Evolutionary conservation across 1,284 basidiomycete genomes (phyloP), one percentile per base, ranked within the genome.

Genomic region (Sanghuangporus baumii): DNA sequence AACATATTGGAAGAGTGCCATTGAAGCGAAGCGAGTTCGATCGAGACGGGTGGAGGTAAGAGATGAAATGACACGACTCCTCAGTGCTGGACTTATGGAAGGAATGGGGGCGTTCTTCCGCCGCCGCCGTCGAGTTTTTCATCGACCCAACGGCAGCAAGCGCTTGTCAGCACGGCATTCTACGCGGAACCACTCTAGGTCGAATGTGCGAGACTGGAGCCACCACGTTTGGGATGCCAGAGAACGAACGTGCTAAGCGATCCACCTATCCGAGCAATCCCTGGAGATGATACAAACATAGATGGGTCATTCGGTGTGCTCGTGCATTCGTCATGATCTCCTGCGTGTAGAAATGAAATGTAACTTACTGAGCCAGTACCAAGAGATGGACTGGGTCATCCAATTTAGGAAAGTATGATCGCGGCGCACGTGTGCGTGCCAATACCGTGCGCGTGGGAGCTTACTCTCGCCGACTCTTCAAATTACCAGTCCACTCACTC

Each of bases 151-250:
- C 43, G 43, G 43, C 43, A 46, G 4, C 40, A 16, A 7, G 16
- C 43, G 16, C 43, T 46, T 46, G 43, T n/a, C 43, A 46, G 43
- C 43, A 46, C 43, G 43, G 12, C 43, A 46, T 16, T n/a, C 48
- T 8, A 11, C 18, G 50, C 8, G 50, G 20, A 51, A 23, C 1
- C 6, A 20, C n/a, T 26, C 20, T 7, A 14, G 16, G 41, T 52
- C 60, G 60, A 55, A 61, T 41, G 60, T 61, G 52, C 60, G 54
- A 52, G 31, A 18, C 26, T 52, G 14, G 14, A 9, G 7, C 11
- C 47, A 16, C 47, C 47, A 20, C 23, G 47, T 16, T 48, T 48
- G 47, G 47, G 9, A 18, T 20, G 6, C 18, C n/a, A 31, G 34
- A 14, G 26, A n/a, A 54, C 52, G 52, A 54, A 54, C 52, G 52